These are phyloP conservation scores for Aphanomyces cochlioides DNA, from an alignment of 352 stramenopile species.

Conservation along the genomic window DNA sequence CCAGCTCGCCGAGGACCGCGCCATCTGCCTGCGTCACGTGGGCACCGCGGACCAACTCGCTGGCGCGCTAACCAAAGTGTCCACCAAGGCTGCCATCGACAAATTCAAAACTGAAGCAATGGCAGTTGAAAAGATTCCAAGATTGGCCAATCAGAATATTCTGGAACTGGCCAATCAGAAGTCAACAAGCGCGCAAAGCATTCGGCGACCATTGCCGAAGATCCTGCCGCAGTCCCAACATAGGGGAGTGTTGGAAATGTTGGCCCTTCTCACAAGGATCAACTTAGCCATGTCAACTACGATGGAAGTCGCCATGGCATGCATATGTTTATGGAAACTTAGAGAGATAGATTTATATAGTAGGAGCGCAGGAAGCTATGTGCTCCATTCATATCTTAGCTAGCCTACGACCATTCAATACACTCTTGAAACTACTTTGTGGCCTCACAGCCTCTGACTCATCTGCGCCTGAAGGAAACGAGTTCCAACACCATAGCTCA, in stretches of 20 bases:
- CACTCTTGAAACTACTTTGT: conserved; percentile 6
- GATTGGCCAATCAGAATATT: too few species aligned
- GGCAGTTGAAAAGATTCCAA: not conserved
- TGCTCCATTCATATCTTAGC: conserved; percentile 16
- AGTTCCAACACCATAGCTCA: not conserved
- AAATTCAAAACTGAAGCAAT: conserved; percentile 2
- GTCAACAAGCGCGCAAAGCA: too few species aligned
- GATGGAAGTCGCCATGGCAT: too few species aligned
- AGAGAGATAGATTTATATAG: not conserved
- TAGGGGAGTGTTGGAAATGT: too few species aligned
- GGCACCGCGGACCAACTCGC: conserved; percentile 31
- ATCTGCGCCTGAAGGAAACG: not conserved
- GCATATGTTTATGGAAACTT: too few species aligned
- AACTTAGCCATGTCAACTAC: too few species aligned
- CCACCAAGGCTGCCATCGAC: conserved; percentile 4
- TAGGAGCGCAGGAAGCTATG: conserved; percentile 13
- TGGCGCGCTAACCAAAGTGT: conserved; percentile 32
- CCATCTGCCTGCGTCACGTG: conserved; percentile 24
- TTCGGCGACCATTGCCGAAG: too few species aligned
- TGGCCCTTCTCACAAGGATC: too few species aligned
- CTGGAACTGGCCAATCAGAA: too few species aligned
- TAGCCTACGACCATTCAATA: not conserved
- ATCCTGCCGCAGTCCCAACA: too few species aligned
- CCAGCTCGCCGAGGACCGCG: conserved; percentile 22
- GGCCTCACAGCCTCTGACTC: not conserved